These are phyloP conservation scores for Populus nigra DNA, from an alignment of 345 rosid species.

Conservation along the genomic window DNA sequence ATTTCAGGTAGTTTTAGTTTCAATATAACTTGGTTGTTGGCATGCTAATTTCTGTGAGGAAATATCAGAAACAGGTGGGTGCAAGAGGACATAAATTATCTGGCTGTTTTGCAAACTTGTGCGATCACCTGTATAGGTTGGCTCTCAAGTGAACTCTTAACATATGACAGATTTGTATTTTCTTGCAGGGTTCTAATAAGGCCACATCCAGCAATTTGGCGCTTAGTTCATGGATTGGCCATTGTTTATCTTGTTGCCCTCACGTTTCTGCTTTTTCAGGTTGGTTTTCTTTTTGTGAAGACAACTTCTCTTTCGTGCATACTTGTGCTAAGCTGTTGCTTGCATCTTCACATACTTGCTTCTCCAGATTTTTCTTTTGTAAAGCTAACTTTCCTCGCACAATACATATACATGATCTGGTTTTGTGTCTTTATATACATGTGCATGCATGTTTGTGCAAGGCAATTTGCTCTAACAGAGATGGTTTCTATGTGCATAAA, in stretches of 20 bases:
- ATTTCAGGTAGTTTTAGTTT: background rate
- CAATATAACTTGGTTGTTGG: background rate
- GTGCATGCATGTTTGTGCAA: background rate
- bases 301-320: background rate
- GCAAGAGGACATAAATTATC: background rate
- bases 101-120: background rate
- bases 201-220: slow-evolving; percentile 99
- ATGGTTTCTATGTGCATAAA: too few species aligned
- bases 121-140: background rate
- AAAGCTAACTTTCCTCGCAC: background rate
- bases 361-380: background rate
- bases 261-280: slow-evolving; percentile 98
- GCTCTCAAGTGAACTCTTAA: background rate
- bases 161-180: slow-evolving; percentile 8
- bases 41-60: background rate
- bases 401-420: background rate
- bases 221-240: slow-evolving; percentile 98
- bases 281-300: slow-evolving; percentile 26
- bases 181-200: slow-evolving; percentile 74
- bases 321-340: background rate
- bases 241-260: slow-evolving; percentile 85
- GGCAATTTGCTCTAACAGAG: background rate
- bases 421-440: too few species aligned
- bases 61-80: background rate
- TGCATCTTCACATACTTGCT: background rate